A percentile compares a stretch with the other conserved stretches of the same genome.
phyloP scores from a whole-genome alignment of 2,329 filamentous ascomycete genomes.

The Hyphodiscus sp. region DNA sequence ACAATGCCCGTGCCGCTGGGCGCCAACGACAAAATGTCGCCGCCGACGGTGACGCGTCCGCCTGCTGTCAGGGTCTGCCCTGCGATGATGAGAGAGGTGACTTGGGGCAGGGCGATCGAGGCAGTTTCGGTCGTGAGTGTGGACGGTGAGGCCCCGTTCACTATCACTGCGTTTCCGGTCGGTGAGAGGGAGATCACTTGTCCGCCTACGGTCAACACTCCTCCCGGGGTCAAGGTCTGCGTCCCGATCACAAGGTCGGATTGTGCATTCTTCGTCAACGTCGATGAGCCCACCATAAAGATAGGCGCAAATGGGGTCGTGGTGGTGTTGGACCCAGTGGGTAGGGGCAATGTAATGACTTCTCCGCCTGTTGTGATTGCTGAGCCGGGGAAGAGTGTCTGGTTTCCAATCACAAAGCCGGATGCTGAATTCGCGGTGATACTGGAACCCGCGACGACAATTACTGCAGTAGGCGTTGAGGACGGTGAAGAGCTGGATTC shows the following conservation, averaged over 20 bases:
- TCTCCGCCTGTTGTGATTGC: slow-evolving; percentile 13
- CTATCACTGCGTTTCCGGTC: slow-evolving; percentile 7
- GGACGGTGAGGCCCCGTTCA: slow-evolving; percentile 5
- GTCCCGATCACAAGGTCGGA: slow-evolving; percentile 8
- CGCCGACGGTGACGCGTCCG: slow-evolving; percentile 23
- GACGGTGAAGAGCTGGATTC: slow-evolving; percentile 1
- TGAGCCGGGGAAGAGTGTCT: slow-evolving; percentile 11
- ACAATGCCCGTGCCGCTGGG: slow-evolving; percentile 17
- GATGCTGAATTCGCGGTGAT: slow-evolving; percentile 17
- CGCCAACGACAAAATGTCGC: slow-evolving; percentile 23
- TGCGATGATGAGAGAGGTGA: slow-evolving; percentile 17
- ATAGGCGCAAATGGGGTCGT: slow-evolving; percentile 2
- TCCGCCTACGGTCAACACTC: slow-evolving; percentile 6
- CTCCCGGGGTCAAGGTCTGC: slow-evolving; percentile 11
- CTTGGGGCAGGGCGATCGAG: background rate
- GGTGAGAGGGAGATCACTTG: slow-evolving; percentile 8
- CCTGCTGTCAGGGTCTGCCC: slow-evolving; percentile 25
- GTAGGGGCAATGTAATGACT: slow-evolving; percentile 13
- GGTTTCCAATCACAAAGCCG: slow-evolving; percentile 13
- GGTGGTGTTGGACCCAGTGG: background rate
- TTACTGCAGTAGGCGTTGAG: slow-evolving; percentile 3
- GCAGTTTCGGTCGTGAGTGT: slow-evolving; percentile 7
- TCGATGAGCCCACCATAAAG: slow-evolving; percentile 1
- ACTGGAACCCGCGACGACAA: slow-evolving; percentile 17
- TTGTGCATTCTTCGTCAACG: background rate